phyloP scores from a whole-genome alignment of 805 yeast species.

The Hanseniaspora meyeri region DNA sequence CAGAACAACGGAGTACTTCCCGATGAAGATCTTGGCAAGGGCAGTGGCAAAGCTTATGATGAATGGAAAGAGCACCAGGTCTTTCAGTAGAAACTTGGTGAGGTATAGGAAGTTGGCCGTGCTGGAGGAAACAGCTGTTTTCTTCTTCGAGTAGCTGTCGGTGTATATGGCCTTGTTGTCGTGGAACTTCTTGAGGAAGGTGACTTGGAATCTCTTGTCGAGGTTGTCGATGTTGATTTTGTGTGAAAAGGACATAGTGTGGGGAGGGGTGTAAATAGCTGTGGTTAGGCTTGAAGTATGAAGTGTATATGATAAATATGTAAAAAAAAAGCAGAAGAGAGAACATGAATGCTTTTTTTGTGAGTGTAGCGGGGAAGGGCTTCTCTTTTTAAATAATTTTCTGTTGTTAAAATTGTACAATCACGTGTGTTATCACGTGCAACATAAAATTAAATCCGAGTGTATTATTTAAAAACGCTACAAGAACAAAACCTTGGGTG shows the following conservation, averaged over 20 bases:
- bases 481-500: not conserved
- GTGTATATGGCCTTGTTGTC: not conserved
- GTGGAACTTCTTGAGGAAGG: constrained; percentile 4
- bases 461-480: too few species aligned
- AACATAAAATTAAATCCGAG: too few species aligned
- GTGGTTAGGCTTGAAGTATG: not conserved
- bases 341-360: too few species aligned
- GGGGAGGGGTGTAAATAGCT: too few species aligned
- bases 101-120: not conserved
- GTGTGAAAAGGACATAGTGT: not conserved
- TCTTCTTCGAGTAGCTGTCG: not conserved
- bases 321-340: not conserved
- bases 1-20: constrained; percentile 2
- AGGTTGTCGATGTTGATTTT: constrained; percentile 1
- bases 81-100: not conserved
- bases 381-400: too few species aligned
- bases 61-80: constrained; percentile 2
- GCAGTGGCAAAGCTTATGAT: constrained; percentile 1
- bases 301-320: too few species aligned
- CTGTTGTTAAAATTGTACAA: too few species aligned
- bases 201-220: constrained; percentile 10
- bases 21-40: not conserved
- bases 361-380: too few species aligned
- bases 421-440: too few species aligned
- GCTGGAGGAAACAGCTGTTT: not conserved